Evolutionary conservation across 768 basidiomycete genomes (phyloP), one percentile per base, ranked within the genome.

Genomic region (Sistotremastrum niveocremeum): DNA sequence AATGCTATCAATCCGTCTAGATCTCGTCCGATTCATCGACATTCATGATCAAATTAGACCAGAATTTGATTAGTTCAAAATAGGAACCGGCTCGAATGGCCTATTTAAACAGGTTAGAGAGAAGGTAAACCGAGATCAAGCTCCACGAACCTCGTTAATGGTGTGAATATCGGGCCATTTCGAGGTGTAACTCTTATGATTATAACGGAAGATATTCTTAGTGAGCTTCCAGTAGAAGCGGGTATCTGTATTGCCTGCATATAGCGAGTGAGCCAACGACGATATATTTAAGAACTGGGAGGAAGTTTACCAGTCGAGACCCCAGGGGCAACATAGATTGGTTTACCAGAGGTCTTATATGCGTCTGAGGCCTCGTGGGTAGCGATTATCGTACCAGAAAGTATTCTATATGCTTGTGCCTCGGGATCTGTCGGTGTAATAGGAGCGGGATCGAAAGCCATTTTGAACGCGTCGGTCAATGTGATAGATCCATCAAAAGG

Each of bases 201-300:
- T 57, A 53, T 70, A 74, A 37, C 71, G 69, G 59, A 70, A 70
- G 46, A 72, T 72, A 49, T 71, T 63, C 34, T 51, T 52, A 20
- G 71, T 70, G 29, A 74, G 60, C 45, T 60, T 59, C 71, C 70
- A 71, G 44, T 72, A 71, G 42, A 60, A 59, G 37, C 59, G 51
- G 10, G 73, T 73, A 53, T 74, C 70, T 68, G 50, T 5, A 2
- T 37, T 49, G 37, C 40, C 32, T 30, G 32, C 9, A 8, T 9
- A 9, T 2, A 42, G 37, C 12, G 37, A 9, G 45, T n/a, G 37
- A 32, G 43, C 20, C 20, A 20, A 20, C 20, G 20, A 20, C 20
- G 2, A 20, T 20, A 20, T 20, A 20, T 20, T 20, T 20, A 20
- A 20, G 20, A 28, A 48, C 20, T 20, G 20, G 2, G 20, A 20